Evolutionary conservation across 768 basidiomycete species (phyloP).

Genomic region (Mycena floridula): DNA sequence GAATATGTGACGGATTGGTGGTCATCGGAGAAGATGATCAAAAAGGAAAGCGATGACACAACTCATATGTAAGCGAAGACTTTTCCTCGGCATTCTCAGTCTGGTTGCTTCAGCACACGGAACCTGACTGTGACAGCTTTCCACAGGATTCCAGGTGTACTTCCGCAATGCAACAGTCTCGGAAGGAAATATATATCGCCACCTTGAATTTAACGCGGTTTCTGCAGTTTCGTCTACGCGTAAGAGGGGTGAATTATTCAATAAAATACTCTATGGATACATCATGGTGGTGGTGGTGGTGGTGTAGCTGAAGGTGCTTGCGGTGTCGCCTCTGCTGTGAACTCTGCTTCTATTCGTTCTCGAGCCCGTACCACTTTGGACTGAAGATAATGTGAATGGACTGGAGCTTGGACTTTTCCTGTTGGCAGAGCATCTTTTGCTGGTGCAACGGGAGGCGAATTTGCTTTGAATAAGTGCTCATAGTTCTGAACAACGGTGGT

Average conservation of each 20-base stretch:
- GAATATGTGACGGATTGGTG: conserved; percentile 81
- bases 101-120: too few relatives aligned
- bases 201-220: too few relatives aligned
- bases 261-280: too few relatives aligned
- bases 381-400: conserved; percentile 88
- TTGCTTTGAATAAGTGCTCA: conserved; percentile 88
- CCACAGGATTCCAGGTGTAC: too few relatives aligned
- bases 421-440: conserved; percentile 38
- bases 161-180: too few relatives aligned
- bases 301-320: conserved; percentile 17
- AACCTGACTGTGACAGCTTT: too few relatives aligned
- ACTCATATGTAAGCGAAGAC: too few relatives aligned
- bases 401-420: conserved; percentile 31
- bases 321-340: conserved; percentile 15
- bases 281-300: conserved; percentile 7
- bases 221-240: too few relatives aligned
- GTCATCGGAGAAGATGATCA: conserved; percentile 32
- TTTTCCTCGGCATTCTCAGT: too few relatives aligned
- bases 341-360: conserved; percentile 93
- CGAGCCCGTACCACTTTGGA: conserved; percentile 95
- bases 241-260: too few relatives aligned
- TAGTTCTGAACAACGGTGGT: conserved; percentile 63
- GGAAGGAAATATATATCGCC: too few relatives aligned
- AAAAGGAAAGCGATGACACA: not conserved
- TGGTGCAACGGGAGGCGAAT: conserved; percentile 69